phyloP scores from a whole-genome alignment of 2,329 filamentous ascomycete genomes.

The Macrophomina pseudophaseolina region DNA sequence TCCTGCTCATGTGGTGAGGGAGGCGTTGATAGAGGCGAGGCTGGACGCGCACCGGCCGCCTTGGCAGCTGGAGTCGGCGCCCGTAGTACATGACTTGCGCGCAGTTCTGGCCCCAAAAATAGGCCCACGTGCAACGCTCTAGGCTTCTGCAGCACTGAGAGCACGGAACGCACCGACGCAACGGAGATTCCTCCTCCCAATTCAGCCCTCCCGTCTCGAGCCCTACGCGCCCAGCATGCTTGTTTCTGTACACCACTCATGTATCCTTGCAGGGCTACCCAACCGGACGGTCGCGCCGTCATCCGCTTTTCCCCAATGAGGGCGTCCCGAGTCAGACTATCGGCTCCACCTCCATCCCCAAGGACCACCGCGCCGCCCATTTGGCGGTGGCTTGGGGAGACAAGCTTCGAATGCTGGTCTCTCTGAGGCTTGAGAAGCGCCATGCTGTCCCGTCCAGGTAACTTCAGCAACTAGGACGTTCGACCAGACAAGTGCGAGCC shows the following conservation, averaged over 20 bases:
- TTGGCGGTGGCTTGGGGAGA: not conserved
- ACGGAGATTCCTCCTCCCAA: not conserved
- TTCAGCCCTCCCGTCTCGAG: not conserved
- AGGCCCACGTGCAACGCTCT: not conserved
- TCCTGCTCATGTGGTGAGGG: not conserved
- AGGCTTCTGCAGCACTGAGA: not conserved
- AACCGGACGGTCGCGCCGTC: not conserved
- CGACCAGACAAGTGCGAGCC: not conserved
- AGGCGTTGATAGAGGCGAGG: not conserved
- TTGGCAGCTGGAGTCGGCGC: not conserved
- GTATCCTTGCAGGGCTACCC: constrained; percentile 4
- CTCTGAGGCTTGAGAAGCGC: not conserved
- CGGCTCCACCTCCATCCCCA: not conserved
- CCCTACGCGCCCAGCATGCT: not conserved
- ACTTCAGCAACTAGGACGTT: not conserved
- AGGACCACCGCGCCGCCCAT: not conserved
- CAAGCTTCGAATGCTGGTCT: not conserved
- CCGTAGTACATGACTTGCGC: not conserved
- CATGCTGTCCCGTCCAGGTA: not conserved
- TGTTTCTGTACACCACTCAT: not conserved
- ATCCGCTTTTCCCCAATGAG: not conserved
- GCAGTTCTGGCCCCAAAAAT: not conserved
- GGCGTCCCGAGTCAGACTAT: not conserved
- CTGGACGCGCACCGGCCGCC: not conserved
- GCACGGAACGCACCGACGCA: not conserved